Evolutionary conservation across 768 basidiomycete species (phyloP).

Genomic region (Clitopilus passeckerianus): DNA sequence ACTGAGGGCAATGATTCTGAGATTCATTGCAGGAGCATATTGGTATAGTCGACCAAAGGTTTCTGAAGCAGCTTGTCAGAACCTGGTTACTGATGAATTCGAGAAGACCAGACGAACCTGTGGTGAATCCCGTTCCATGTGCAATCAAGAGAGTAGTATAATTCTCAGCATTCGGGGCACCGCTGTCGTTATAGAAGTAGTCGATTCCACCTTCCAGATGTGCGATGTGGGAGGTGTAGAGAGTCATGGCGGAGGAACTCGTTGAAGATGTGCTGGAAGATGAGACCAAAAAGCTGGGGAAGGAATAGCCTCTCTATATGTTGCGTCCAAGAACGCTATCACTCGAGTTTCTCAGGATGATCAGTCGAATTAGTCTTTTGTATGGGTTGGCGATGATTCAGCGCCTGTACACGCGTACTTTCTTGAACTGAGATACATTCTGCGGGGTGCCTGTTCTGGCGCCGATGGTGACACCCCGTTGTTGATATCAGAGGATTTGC

Average conservation of each 20-base stretch:
- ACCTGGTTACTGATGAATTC: background rate
- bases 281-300: background rate
- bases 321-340: no score
- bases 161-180: constrained; percentile 21
- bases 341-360: no score
- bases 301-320: background rate
- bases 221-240: constrained; percentile 6
- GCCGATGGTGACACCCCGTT: no score
- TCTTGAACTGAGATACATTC: no score
- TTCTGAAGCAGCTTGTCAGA: constrained; percentile 3
- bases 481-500: no score
- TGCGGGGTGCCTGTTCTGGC: no score
- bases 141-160: constrained; percentile 30
- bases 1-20: constrained; percentile 23
- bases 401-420: no score
- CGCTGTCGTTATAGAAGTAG: constrained; percentile 28
- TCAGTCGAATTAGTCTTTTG: no score
- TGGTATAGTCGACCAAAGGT: constrained; percentile 14
- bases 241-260: background rate
- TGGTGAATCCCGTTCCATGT: constrained; percentile 29
- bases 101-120: constrained; percentile 17
- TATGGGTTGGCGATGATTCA: no score
- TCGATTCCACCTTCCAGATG: constrained; percentile 18
- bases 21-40: constrained; percentile 15
- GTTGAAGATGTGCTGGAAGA: no score